A percentile compares a stretch with the other conserved stretches of the same genome.
These are phyloP conservation scores for Aureobasidium sp. DNA, from an alignment of 2,329 filamentous ascomycete species.

Conservation along the genomic window DNA sequence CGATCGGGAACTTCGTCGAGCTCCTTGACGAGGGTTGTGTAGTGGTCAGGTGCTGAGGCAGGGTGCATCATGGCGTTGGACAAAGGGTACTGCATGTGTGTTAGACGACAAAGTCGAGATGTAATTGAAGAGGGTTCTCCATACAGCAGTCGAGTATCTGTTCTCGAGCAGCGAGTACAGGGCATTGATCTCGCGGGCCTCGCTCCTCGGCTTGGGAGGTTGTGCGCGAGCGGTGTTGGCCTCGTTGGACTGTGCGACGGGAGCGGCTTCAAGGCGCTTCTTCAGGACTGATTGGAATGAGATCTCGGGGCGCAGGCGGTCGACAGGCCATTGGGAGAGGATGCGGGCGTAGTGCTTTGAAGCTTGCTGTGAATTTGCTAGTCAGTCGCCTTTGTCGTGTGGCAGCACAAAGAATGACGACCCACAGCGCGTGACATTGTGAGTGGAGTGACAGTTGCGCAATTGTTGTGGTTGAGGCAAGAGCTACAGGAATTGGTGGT, in stretches of 20 bases:
- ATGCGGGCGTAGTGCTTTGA: constrained; percentile 43
- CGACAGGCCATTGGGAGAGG: constrained; percentile 42
- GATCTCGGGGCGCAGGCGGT: constrained; percentile 41
- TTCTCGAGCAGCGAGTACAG: constrained; percentile 54
- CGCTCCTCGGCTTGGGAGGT: constrained; percentile 18
- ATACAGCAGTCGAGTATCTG: constrained; percentile 41
- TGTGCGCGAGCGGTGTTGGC: constrained; percentile 15
- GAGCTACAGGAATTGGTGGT: background rate
- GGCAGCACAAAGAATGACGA: background rate
- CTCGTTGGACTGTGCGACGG: constrained; percentile 15
- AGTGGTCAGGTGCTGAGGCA: constrained; percentile 43
- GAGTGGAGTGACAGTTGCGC: background rate
- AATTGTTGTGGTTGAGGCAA: background rate
- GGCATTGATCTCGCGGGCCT: constrained; percentile 46
- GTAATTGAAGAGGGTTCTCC: background rate
- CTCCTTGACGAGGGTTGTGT: constrained; percentile 44
- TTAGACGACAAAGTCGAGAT: background rate
- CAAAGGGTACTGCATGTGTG: constrained; percentile 37
- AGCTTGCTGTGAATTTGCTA: constrained; percentile 22
- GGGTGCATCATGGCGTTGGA: constrained; percentile 41
- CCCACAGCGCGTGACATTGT: constrained; percentile 12
- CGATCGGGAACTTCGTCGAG: constrained; percentile 46
- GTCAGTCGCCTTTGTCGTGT: constrained; percentile 6
- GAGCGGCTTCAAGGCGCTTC: constrained; percentile 31
- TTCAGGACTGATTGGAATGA: constrained; percentile 38